Base-by-base conservation (phyloP, 1,284 basidiomycete genomes). In the Volvariella surrecta region DNA sequence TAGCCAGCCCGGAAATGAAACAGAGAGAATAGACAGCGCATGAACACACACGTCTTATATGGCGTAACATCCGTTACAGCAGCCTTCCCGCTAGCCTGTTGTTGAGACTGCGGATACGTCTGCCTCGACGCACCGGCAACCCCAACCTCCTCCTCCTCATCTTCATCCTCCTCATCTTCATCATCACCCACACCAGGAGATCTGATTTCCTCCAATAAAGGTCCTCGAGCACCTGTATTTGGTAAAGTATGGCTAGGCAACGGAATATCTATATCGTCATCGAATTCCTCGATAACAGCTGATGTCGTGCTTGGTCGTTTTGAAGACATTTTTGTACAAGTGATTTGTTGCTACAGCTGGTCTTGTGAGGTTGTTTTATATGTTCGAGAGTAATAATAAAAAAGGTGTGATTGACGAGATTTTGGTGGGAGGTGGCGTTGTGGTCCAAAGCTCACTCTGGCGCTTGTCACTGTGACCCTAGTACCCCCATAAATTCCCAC, bases 211-310 rank as follows among this genome's bases (percentile, higher is more conserved):
- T 90, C 74, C 45, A 94, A 66, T 28, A 94, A 71, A 2, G 89
- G 79, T 2, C 89, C 89, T 38, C 67, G 73, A 1, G 71, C 49
- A 42, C 84, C 83, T 11, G 76, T 74, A 53, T 81, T 75, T 8
- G 81, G 79, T 1, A 92, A 66, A 0, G 76, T 66, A n/a, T 71
- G 71, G 20, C 65, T 66, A 1, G 80, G 86, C 34, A 84, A 68
- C 2, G 81, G 82, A 35, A 92, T 73, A 59, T 93, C 89, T 13
- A 87, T 88, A 55, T 92, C 89, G 66, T 93, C 89, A 74, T 92
- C 88, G 58, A 91, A 93, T 53, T 85, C 83, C 39, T 83, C 71
- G 44, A 79, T 67, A 42, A 70, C 58, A 16, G 74, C 74, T 50
- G n/a, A n/a, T n/a, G n/a, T n/a, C n/a, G n/a, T n/a, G n/a, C n/a